These are phyloP conservation scores for Penicillium lagena DNA, from an alignment of 495 filamentous ascomycete genomes.

Conservation along the genomic window DNA sequence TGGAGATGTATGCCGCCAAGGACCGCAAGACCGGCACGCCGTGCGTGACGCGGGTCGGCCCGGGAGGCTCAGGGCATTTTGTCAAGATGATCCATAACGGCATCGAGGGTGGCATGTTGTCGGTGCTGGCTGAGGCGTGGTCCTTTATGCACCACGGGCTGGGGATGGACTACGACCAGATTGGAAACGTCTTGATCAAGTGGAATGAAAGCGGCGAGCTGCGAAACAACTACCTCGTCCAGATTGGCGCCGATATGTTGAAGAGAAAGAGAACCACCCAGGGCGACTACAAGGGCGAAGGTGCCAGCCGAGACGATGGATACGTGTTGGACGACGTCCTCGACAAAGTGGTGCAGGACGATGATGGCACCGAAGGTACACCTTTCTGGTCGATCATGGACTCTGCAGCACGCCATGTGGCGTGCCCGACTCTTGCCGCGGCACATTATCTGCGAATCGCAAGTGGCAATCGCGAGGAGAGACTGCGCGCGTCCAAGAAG, in stretches of 20 bases:
- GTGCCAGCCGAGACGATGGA: constrained; percentile 18
- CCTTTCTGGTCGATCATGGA: constrained; percentile 60
- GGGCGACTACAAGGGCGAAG: constrained; percentile 38
- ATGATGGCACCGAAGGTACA: constrained; percentile 62
- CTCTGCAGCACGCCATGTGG: constrained; percentile 54
- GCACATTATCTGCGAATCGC: constrained; percentile 62
- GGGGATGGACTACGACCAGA: constrained; percentile 54
- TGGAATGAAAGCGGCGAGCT: constrained; percentile 59
- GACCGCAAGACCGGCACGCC: constrained; percentile 48
- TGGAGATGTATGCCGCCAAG: constrained; percentile 56
- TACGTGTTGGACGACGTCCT: constrained; percentile 59
- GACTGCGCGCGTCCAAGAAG: constrained; percentile 40
- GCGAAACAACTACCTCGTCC: constrained; percentile 53
- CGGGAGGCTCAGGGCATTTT: constrained; percentile 61
- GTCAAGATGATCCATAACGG: constrained; percentile 79
- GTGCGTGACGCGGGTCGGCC: constrained; percentile 57
- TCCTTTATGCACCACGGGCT: constrained; percentile 55
- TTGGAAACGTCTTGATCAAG: constrained; percentile 51
- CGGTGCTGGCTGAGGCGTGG: constrained; percentile 58
- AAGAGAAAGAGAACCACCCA: constrained; percentile 30
- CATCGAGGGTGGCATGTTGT: constrained; percentile 68
- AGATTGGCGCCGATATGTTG: constrained; percentile 60
- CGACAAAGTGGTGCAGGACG: constrained; percentile 74
- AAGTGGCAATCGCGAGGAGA: constrained; percentile 53
- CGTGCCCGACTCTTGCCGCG: constrained; percentile 56